Percentiles rank a stretch among this genome's conserved stretches.
Conservation (phyloP, 2,329 filamentous ascomycete genomes). For the Colletotrichum cuscutae region DNA sequence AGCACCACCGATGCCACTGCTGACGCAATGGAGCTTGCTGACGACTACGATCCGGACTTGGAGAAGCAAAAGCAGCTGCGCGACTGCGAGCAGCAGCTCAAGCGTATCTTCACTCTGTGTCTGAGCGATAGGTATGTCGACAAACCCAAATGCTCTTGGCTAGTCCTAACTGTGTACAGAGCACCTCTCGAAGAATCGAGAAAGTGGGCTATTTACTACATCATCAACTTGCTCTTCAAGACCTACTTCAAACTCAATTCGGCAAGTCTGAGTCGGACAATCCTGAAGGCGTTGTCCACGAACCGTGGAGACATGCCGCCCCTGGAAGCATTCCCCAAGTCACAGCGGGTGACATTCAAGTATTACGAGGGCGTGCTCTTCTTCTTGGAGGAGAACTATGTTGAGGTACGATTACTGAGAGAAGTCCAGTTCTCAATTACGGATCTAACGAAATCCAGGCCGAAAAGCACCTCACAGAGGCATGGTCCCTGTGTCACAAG, state of each 20-base stretch:
- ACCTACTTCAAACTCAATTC: constrained; percentile 97
- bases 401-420: constrained; percentile 63
- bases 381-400: constrained; percentile 95
- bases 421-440: too few relatives aligned
- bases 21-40: constrained; percentile 61
- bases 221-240: constrained; percentile 95
- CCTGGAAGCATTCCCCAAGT: constrained; percentile 82
- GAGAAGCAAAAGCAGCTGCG: constrained; percentile 88
- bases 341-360: constrained; percentile 94
- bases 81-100: constrained; percentile 90
- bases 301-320: constrained; percentile 83
- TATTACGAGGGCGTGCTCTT: constrained; percentile 95
- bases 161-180: constrained; percentile 55
- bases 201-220: constrained; percentile 98
- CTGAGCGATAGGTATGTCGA: constrained; percentile 80
- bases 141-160: neutral
- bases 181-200: constrained; percentile 87
- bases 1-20: constrained; percentile 49
- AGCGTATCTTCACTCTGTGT: constrained; percentile 91
- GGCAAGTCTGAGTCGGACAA: constrained; percentile 88
- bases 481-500: constrained; percentile 84
- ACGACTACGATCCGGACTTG: constrained; percentile 82
- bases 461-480: constrained; percentile 81
- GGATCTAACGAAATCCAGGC: constrained; percentile 60
- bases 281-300: constrained; percentile 84